Conservation (phyloP, 208 protist genomes). For the Trypanosoma grayi region DNA sequence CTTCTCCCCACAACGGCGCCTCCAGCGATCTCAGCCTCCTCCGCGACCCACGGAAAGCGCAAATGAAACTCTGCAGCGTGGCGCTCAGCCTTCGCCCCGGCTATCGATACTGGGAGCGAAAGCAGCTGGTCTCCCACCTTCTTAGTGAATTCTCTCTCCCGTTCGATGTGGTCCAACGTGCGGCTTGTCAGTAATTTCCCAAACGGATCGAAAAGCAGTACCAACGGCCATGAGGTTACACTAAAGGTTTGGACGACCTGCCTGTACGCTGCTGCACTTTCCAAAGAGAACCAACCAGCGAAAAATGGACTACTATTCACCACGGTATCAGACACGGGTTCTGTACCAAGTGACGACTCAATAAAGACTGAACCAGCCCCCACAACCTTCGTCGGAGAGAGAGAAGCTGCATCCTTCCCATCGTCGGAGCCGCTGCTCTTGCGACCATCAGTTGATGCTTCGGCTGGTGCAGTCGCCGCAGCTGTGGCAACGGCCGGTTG, state of each 20-base stretch:
- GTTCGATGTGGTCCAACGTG: slow-evolving; percentile 53
- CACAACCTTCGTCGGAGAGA: not conserved
- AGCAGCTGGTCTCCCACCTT: too few relatives aligned
- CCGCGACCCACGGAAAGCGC: slow-evolving; percentile 13
- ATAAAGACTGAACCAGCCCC: not conserved
- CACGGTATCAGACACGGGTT: not conserved
- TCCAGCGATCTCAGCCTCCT: not conserved
- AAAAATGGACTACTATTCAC: slow-evolving; percentile 35
- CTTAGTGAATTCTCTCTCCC: too few relatives aligned
- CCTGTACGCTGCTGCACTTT: slow-evolving; percentile 55
- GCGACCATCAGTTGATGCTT: not conserved
- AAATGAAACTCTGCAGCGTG: not conserved
- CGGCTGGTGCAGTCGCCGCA: not conserved
- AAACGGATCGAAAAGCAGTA: slow-evolving; percentile 55
- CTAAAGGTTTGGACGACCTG: slow-evolving; percentile 44
- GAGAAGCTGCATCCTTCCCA: not conserved
- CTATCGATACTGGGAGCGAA: too few relatives aligned
- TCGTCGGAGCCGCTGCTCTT: not conserved
- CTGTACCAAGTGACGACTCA: not conserved
- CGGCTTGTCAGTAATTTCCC: slow-evolving; percentile 47
- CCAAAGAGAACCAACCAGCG: slow-evolving; percentile 64
- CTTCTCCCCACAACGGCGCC: not conserved
- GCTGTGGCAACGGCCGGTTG: not conserved
- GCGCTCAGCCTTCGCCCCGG: not conserved
- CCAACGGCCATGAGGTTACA: slow-evolving; percentile 52